Percentiles rank a stretch among this genome's conserved stretches.
These are phyloP conservation scores for Rhodocollybia butyracea DNA, from an alignment of 768 basidiomycete species.

Conservation along the genomic window DNA sequence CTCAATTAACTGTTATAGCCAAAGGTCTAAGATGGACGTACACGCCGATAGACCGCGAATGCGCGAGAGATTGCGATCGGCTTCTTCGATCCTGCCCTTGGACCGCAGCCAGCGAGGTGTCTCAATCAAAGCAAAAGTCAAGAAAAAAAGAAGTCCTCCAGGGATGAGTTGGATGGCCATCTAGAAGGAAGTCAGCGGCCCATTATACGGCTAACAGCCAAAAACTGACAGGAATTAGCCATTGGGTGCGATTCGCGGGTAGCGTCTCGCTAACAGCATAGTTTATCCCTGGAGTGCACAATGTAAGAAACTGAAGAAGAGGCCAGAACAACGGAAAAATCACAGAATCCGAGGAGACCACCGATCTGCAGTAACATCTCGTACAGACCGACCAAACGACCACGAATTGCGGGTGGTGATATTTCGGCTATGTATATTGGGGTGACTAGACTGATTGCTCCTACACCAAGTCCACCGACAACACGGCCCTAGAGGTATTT, in stretches of 20 bases:
- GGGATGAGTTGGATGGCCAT: neutral
- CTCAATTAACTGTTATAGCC: too few relatives aligned
- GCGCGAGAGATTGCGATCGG: too few relatives aligned
- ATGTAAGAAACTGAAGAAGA: neutral
- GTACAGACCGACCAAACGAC: neutral
- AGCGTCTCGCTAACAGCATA: neutral
- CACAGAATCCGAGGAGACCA: neutral
- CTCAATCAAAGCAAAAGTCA: too few relatives aligned
- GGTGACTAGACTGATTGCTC: neutral
- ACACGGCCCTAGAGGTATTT: too few relatives aligned
- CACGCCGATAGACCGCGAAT: too few relatives aligned
- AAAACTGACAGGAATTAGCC: neutral
- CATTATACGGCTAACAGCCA: too few relatives aligned
- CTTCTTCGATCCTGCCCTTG: too few relatives aligned
- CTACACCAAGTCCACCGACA: neutral
- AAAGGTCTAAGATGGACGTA: too few relatives aligned
- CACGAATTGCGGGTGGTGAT: neutral
- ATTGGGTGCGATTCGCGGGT: neutral
- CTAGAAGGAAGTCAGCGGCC: too few relatives aligned
- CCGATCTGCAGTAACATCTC: neutral
- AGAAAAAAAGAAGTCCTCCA: neutral
- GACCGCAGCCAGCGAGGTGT: too few relatives aligned
- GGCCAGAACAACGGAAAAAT: neutral
- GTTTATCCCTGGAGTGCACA: neutral
- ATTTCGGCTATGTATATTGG: neutral